phyloP scores from a whole-genome alignment of 768 basidiomycete species.

The Amylocystis lapponica region DNA sequence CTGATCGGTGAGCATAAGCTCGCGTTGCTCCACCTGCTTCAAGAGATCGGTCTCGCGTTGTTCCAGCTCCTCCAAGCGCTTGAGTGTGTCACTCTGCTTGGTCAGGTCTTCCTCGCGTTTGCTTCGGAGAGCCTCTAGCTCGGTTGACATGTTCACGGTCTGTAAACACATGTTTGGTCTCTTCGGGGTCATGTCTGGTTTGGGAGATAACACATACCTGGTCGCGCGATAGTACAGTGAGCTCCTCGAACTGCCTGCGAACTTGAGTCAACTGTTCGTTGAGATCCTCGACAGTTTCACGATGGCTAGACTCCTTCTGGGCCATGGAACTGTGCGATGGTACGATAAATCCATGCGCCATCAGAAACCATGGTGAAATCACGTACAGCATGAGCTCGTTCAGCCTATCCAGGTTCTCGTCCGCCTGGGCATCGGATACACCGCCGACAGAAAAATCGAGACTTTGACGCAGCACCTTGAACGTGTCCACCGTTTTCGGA shows the following conservation, averaged over 20 bases:
- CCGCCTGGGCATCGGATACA: constrained; percentile 35
- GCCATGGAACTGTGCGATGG: constrained; percentile 78
- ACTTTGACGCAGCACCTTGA: constrained; percentile 65
- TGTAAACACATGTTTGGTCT: no score
- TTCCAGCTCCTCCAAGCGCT: constrained; percentile 46
- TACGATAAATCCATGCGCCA: constrained; percentile 1
- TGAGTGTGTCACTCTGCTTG: constrained; percentile 13
- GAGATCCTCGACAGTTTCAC: constrained; percentile 70
- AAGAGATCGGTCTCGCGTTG: constrained; percentile 50
- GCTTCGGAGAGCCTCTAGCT: constrained; percentile 67
- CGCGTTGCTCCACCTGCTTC: constrained; percentile 54
- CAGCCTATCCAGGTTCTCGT: constrained; percentile 71
- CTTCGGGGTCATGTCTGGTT: background rate
- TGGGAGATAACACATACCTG: constrained; percentile 48
- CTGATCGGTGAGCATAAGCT: no score
- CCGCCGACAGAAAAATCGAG: constrained; percentile 38
- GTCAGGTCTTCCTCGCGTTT: constrained; percentile 50
- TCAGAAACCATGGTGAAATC: background rate
- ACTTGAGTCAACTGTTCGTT: constrained; percentile 61
- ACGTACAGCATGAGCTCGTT: constrained; percentile 92
- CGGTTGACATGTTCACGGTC: constrained; percentile 84
- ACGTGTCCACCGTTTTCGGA: constrained; percentile 66
- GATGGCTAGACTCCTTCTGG: constrained; percentile 89
- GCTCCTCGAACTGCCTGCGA: constrained; percentile 75
- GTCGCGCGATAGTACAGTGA: constrained; percentile 75